Percentiles rank a stretch among this genome's conserved stretches.
These are phyloP conservation scores for Punica granatum DNA, from an alignment of 345 rosid species.

Conservation along the genomic window DNA sequence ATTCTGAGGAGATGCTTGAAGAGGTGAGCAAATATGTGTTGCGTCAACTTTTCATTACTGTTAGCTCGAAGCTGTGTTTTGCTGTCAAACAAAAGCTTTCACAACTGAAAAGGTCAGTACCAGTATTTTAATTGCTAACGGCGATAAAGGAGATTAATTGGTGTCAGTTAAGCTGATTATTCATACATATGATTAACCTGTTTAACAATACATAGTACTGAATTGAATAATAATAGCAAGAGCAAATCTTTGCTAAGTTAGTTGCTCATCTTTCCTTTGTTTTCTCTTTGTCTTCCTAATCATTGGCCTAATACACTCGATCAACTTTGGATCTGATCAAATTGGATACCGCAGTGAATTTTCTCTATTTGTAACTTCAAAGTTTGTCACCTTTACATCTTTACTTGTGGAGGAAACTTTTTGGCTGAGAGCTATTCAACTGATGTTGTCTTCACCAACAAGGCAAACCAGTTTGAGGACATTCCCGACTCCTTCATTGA, in stretches of 20 bases:
- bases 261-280: too few species aligned
- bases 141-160: too few species aligned
- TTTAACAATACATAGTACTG: too few species aligned
- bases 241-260: too few species aligned
- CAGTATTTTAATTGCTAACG: not conserved
- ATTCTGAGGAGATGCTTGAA: not conserved
- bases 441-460: constrained; percentile 26
- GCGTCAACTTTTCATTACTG: constrained; percentile 50
- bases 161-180: too few species aligned
- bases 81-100: constrained; percentile 38
- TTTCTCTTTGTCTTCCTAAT: too few species aligned
- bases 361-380: not conserved
- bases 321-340: too few species aligned
- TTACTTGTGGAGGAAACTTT: constrained; percentile 20
- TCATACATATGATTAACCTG: too few species aligned
- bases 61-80: constrained; percentile 39
- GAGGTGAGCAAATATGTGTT: constrained; percentile 9
- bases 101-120: constrained; percentile 34
- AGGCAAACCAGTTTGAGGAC: constrained; percentile 25
- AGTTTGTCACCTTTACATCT: constrained; percentile 22
- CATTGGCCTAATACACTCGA: too few species aligned
- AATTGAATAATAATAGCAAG: too few species aligned
- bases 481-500: constrained; percentile 36
- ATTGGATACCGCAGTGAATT: too few species aligned
- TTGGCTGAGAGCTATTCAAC: constrained; percentile 11